Percentiles rank a stretch among this genome's conserved stretches.
Conservation (phyloP, 495 filamentous ascomycete genomes). For the Penicillium simplicissimum region DNA sequence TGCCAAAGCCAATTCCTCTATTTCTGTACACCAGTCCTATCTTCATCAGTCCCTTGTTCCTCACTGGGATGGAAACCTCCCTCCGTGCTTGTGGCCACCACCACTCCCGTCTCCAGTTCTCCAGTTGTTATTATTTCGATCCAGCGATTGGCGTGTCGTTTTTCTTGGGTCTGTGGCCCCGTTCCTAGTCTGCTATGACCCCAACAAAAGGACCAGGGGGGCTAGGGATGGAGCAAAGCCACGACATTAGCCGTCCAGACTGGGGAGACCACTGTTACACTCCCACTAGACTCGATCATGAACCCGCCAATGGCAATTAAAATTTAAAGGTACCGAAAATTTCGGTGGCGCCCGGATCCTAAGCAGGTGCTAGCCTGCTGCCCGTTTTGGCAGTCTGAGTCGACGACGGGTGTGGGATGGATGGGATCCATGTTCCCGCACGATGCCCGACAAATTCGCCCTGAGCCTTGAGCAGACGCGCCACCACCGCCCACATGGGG, state of each 20-base stretch:
- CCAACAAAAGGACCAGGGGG: background rate
- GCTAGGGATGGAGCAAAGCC: background rate
- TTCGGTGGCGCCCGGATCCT: background rate
- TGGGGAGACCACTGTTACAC: slow-evolving; percentile 25
- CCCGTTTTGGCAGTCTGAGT: slow-evolving; percentile 2
- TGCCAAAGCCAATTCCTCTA: no score
- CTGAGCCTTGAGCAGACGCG: background rate
- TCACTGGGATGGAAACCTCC: no score
- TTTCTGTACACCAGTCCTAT: no score
- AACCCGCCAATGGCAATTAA: background rate
- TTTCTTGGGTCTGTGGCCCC: no score
- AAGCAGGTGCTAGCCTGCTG: background rate
- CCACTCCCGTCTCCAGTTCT: no score
- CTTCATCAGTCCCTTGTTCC: no score
- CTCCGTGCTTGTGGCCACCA: no score
- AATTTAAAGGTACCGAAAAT: background rate
- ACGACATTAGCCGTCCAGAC: slow-evolving; percentile 2
- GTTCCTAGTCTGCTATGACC: no score
- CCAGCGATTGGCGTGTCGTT: no score
- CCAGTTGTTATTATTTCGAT: no score
- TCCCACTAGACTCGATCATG: slow-evolving; percentile 43
- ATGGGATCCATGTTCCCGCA: background rate
- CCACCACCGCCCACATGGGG: background rate
- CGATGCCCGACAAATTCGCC: background rate
- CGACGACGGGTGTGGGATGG: slow-evolving; percentile 1